These are phyloP conservation scores for Tulasnella sp. DNA, from an alignment of 768 basidiomycete species.

Conservation along the genomic window DNA sequence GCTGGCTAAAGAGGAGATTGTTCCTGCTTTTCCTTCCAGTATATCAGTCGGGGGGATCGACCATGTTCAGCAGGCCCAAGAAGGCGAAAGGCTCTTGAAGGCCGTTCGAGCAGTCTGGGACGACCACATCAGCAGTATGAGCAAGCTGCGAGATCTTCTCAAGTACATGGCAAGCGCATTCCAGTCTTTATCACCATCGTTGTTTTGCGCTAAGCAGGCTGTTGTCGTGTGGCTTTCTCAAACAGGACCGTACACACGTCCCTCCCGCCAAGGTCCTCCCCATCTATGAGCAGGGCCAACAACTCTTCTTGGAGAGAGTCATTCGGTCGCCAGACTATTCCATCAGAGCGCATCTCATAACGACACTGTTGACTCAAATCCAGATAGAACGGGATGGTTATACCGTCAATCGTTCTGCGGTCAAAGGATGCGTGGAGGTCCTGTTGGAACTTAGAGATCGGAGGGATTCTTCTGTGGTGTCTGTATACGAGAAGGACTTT, in stretches of 20 bases:
- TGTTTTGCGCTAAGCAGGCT: not conserved
- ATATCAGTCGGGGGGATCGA: constrained; percentile 47
- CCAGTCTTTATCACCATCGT: not conserved
- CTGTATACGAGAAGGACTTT: constrained; percentile 77
- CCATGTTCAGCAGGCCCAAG: constrained; percentile 68
- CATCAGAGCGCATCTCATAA: constrained; percentile 76
- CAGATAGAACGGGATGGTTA: constrained; percentile 89
- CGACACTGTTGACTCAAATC: constrained; percentile 80
- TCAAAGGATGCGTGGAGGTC: constrained; percentile 85
- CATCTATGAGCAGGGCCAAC: constrained; percentile 75
- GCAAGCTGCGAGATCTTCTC: constrained; percentile 80
- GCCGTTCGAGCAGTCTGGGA: constrained; percentile 85
- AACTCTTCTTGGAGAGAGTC: constrained; percentile 79
- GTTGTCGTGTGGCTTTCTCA: not conserved
- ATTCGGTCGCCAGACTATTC: constrained; percentile 53
- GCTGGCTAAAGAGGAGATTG: constrained; percentile 69
- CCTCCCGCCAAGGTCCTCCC: constrained; percentile 67
- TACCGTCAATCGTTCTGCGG: constrained; percentile 82
- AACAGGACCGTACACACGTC: constrained; percentile 87
- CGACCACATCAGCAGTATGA: constrained; percentile 86
- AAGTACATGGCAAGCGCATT: constrained; percentile 82
- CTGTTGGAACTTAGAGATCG: constrained; percentile 62
- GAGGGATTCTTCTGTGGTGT: constrained; percentile 42
- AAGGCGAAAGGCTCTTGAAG: constrained; percentile 81
- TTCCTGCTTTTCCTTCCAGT: constrained; percentile 74